A percentile compares a stretch with the other conserved stretches of the same genome.
phyloP scores from a whole-genome alignment of 2,329 filamentous ascomycete genomes.

The Cordyceps javanica region DNA sequence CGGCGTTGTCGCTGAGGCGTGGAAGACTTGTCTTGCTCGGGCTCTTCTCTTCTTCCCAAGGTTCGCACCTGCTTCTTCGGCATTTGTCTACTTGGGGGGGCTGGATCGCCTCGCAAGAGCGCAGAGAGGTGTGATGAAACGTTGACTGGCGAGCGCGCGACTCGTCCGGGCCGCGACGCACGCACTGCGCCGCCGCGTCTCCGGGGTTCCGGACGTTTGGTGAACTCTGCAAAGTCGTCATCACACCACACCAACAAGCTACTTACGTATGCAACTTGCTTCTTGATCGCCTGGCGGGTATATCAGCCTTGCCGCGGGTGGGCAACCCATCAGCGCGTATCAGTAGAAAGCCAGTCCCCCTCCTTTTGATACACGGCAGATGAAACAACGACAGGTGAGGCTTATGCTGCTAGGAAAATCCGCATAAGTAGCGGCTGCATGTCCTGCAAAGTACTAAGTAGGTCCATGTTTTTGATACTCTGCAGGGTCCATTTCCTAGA shows the following conservation, averaged over 20 bases:
- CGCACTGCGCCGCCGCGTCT: too few species aligned
- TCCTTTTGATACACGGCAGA: not conserved
- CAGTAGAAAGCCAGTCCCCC: not conserved
- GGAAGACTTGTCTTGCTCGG: not conserved
- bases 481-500: not conserved
- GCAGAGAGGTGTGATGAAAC: not conserved
- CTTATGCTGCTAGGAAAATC: not conserved
- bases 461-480: not conserved
- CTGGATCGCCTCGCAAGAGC: too few species aligned
- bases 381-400: not conserved
- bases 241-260: too few species aligned
- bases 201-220: too few species aligned
- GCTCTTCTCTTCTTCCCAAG: not conserved
- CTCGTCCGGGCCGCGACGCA: too few species aligned
- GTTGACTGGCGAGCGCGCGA: not conserved
- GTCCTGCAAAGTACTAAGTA: not conserved
- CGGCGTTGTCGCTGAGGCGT: too few species aligned
- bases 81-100: constrained; percentile 3
- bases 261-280: too few species aligned
- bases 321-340: too few species aligned
- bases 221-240: too few species aligned
- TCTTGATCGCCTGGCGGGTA: not conserved
- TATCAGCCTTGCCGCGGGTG: not conserved
- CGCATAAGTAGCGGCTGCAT: not conserved
- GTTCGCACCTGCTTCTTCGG: not conserved